A percentile compares a stretch with the other conserved stretches of the same genome.
Conservation (phyloP, 2,329 filamentous ascomycete species). For the Venturia pyrina region DNA sequence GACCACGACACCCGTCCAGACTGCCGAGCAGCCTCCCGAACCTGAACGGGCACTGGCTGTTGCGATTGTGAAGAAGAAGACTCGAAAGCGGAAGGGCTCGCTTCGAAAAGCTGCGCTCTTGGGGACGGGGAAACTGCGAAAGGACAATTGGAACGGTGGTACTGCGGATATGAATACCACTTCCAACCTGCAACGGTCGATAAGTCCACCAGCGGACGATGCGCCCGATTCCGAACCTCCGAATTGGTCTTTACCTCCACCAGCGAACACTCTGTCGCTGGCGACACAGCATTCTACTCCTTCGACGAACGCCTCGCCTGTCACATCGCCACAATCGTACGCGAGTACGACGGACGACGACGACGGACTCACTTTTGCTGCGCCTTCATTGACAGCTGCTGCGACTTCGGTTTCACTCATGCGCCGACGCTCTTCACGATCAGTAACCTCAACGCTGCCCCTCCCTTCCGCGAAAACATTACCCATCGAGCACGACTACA, state of each 20-base stretch:
- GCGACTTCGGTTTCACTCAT: constrained; percentile 22
- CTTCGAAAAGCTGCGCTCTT: constrained; percentile 79
- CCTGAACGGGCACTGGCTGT: constrained; percentile 1
- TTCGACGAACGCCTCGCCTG: constrained; percentile 14
- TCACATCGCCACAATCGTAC: constrained; percentile 26
- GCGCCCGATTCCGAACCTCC: not conserved
- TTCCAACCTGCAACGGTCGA: constrained; percentile 17
- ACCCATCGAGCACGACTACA: constrained; percentile 69
- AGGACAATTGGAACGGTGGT: constrained; percentile 29
- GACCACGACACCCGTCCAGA: constrained; percentile 14
- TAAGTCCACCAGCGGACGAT: constrained; percentile 16
- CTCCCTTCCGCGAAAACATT: constrained; percentile 12
- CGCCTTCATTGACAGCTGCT: constrained; percentile 18
- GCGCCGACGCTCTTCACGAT: constrained; percentile 34
- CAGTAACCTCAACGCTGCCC: constrained; percentile 19
- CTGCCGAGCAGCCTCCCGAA: constrained; percentile 13
- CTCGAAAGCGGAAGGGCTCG: constrained; percentile 57
- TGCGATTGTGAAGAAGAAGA: constrained; percentile 23
- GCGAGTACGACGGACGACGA: constrained; percentile 79
- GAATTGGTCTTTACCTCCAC: not conserved
- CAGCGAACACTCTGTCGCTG: constrained; percentile 7
- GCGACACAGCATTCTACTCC: constrained; percentile 15
- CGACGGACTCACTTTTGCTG: constrained; percentile 56
- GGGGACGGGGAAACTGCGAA: constrained; percentile 58
- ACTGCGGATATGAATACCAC: constrained; percentile 19